Base-by-base conservation (phyloP, 345 rosid genomes). In the Citrus reticulata region DNA sequence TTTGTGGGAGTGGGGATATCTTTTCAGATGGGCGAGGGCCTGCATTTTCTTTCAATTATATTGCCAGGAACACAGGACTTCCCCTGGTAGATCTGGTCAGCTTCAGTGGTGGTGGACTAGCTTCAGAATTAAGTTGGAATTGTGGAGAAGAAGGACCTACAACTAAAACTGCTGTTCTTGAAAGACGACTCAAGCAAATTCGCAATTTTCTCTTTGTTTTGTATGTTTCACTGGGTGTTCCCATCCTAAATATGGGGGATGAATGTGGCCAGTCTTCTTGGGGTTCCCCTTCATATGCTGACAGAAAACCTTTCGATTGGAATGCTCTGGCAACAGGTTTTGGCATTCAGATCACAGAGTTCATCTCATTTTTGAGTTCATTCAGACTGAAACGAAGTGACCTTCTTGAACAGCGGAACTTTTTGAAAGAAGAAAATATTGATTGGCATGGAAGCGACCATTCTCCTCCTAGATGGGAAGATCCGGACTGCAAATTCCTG, bases 81-180 rank as follows among this genome's bases (percentile, higher is more conserved):
- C 78, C 98, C 75, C 89, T 94, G 5, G 94, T 94, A 70, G 99
- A 96, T 81, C 77, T 96, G 55, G 98, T 96, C 73, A 94, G 99
- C 87, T 96, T 91, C 82, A 90, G 96, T 61, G 62, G 78, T 60
- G 80, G 76, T 58, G 78, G 83, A 70, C 76, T 92, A 40, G 89
- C 90, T 65, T 73, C 89, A n/a, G 94, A 94, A 76, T 81, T 87
- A n/a, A 93, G 98, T 70, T 96, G 98, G 99, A 96, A 96, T 72
- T 94, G 97, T 57, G 98, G 99, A 37, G 93, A 86, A 77, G 99
- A 95, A 91, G 98, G 99, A 72, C 95, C 95, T 61, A 95, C 98
- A 9, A 87, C 75, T 75, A 87, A 88, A 68, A 78, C 87, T 40
- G 82, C 81, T 54, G 88, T 96, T 76, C 97, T 96, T 60, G 97